A percentile compares a stretch with the other conserved stretches of the same genome.
Conservation (phyloP, 2,329 filamentous ascomycete genomes). For the Nemania diffusa region DNA sequence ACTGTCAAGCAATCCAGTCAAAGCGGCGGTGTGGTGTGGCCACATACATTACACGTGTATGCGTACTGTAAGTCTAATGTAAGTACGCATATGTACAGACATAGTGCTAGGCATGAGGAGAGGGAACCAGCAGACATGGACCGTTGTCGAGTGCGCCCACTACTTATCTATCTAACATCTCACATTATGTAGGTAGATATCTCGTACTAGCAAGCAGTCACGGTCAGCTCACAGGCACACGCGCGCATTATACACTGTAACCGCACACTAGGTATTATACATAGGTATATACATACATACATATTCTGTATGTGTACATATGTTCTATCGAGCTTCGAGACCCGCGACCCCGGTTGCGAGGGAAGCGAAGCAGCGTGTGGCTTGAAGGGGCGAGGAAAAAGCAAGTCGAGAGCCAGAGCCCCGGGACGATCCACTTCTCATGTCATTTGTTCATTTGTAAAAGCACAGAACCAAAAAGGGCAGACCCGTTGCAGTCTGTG, state of each 20-base stretch:
- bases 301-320: background rate
- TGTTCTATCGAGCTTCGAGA: background rate
- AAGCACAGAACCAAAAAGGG: constrained; percentile 34
- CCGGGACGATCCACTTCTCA: constrained; percentile 38
- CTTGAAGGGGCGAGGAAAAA: constrained; percentile 38
- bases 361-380: constrained; percentile 32
- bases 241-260: too few species aligned
- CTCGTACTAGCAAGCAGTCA: constrained; percentile 29
- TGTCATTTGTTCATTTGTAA: constrained; percentile 42
- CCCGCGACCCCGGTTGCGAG: constrained; percentile 32
- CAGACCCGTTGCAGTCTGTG: constrained; percentile 43
- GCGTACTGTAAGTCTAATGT: too few species aligned
- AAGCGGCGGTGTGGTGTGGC: constrained; percentile 47
- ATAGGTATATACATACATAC: background rate
- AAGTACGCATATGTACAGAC: too few species aligned
- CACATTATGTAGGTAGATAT: background rate
- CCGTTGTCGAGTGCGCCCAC: constrained; percentile 19
- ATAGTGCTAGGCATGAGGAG: constrained; percentile 10
- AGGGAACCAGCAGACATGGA: constrained; percentile 39
- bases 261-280: too few species aligned
- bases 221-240: background rate
- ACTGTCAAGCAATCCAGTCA: constrained; percentile 33
- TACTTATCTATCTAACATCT: too few species aligned
- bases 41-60: constrained; percentile 5
- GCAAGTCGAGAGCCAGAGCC: constrained; percentile 38